Evolutionary conservation across 1,284 basidiomycete species (phyloP).

Genomic region (Cryptococcus sp.): DNA sequence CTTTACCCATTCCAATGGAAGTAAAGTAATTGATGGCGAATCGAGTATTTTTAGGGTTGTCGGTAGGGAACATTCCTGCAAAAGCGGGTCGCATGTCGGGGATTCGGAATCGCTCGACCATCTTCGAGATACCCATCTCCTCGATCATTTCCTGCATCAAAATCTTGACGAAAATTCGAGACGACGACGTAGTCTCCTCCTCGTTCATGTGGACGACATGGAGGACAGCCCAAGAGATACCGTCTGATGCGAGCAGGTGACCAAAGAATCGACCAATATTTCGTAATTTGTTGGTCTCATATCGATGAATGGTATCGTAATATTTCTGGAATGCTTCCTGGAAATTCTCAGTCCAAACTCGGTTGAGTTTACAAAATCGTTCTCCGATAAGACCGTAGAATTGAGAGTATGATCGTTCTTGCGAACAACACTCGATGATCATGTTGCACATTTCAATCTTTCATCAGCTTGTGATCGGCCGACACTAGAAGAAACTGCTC

Average conservation of each 20-base stretch:
- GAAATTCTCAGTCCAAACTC: conserved; percentile 85
- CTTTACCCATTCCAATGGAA: conserved; percentile 79
- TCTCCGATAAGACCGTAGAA: conserved; percentile 97
- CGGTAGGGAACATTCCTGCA: conserved; percentile 86
- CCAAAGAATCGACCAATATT: conserved; percentile 98
- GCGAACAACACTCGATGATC: conserved; percentile 99
- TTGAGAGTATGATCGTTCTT: conserved; percentile 92
- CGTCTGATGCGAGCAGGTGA: conserved; percentile 77
- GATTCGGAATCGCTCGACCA: conserved; percentile 82
- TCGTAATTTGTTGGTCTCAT: conserved; percentile 95
- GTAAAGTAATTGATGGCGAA: conserved; percentile 99
- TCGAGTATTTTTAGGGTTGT: conserved; percentile 92
- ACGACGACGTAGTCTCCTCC: conserved; percentile 93
- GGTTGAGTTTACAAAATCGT: conserved; percentile 92
- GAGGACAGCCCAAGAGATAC: conserved; percentile 83
- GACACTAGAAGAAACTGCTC: conserved; percentile 18
- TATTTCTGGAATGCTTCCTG: conserved; percentile 86
- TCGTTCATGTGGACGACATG: conserved; percentile 89
- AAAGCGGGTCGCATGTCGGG: conserved; percentile 72
- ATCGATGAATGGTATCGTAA: conserved; percentile 95
- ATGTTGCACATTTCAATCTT: conserved; percentile 96
- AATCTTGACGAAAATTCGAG: conserved; percentile 97
- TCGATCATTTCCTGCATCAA: conserved; percentile 92
- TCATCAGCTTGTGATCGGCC: conserved; percentile 5
- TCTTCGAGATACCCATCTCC: conserved; percentile 76